These are phyloP conservation scores for Mucor irregularis DNA, from an alignment of 371 early-diverging fungal species.

Conservation along the genomic window DNA sequence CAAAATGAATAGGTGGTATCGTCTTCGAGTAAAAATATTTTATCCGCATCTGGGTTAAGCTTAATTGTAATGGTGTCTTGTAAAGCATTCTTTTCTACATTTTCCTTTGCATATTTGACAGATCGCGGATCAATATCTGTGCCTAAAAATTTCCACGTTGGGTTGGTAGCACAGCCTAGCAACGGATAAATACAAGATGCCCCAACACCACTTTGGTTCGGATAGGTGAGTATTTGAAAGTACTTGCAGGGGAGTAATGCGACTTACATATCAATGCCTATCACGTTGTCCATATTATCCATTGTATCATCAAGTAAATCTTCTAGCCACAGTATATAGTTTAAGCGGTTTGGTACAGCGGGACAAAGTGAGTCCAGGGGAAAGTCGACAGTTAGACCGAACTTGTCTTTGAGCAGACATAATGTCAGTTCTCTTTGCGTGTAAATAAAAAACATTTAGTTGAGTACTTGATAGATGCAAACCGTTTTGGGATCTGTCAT, in stretches of 20 bases:
- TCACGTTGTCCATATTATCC: constrained; percentile 8
- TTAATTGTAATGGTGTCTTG: constrained; percentile 42
- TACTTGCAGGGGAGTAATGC: neutral
- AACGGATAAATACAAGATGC: constrained; percentile 79
- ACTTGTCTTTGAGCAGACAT: constrained; percentile 60
- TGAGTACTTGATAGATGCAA: neutral
- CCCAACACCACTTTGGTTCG: constrained; percentile 71
- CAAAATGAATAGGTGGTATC: constrained; percentile 48
- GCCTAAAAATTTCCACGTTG: constrained; percentile 57
- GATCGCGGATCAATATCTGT: constrained; percentile 60
- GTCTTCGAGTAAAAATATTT: constrained; percentile 25
- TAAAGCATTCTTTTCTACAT: constrained; percentile 55
- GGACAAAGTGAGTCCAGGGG: constrained; percentile 69
- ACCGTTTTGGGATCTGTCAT: too few species aligned
- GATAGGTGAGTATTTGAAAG: neutral
- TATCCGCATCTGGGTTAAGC: constrained; percentile 31
- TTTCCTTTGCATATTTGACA: constrained; percentile 55
- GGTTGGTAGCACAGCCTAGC: constrained; percentile 53
- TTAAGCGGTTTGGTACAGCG: constrained; percentile 63
- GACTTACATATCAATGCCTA: constrained; percentile 64
- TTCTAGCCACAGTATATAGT: constrained; percentile 67
- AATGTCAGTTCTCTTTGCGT: constrained; percentile 46
- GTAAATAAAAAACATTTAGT: neutral
- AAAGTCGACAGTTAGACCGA: constrained; percentile 57
- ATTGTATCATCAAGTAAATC: constrained; percentile 51